phyloP scores from a whole-genome alignment of 352 stramenopile species.

The Globisporangium apiculatum region DNA sequence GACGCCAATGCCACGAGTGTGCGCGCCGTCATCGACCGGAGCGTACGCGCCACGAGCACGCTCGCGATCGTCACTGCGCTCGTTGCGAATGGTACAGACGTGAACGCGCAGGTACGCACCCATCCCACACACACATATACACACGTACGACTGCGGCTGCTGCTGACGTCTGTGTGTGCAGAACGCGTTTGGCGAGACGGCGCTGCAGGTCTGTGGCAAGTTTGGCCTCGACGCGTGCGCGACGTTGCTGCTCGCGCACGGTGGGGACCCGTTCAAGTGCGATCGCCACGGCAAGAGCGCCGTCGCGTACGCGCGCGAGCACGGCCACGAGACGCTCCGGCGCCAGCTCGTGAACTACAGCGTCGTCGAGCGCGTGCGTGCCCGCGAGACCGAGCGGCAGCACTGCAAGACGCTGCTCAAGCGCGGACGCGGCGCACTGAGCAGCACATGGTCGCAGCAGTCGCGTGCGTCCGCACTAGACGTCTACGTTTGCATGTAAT shows the following conservation, averaged over 20 bases:
- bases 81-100: constrained; percentile 22
- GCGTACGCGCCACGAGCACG: constrained; percentile 27
- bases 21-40: constrained; percentile 20
- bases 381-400: constrained; percentile 23
- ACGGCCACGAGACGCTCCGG: constrained; percentile 26
- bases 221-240: constrained; percentile 50
- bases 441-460: constrained; percentile 36
- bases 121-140: neutral
- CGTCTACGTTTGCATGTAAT: neutral
- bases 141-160: neutral
- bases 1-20: constrained; percentile 8
- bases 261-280: constrained; percentile 19
- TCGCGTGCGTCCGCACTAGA: constrained; percentile 23
- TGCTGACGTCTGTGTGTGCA: constrained; percentile 9
- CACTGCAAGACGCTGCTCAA: constrained; percentile 22
- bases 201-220: constrained; percentile 43
- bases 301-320: constrained; percentile 30
- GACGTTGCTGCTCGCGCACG: constrained; percentile 39
- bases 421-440: constrained; percentile 32
- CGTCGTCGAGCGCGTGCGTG: constrained; percentile 29
- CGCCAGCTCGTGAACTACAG: constrained; percentile 34
- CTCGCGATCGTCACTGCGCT: constrained; percentile 33
- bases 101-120: constrained; percentile 45
- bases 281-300: constrained; percentile 40
- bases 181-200: constrained; percentile 61